A percentile compares a stretch with the other conserved stretches of the same genome.
phyloP scores from a whole-genome alignment of 257 asterid genomes.

The Solanum infundibuliforme region DNA sequence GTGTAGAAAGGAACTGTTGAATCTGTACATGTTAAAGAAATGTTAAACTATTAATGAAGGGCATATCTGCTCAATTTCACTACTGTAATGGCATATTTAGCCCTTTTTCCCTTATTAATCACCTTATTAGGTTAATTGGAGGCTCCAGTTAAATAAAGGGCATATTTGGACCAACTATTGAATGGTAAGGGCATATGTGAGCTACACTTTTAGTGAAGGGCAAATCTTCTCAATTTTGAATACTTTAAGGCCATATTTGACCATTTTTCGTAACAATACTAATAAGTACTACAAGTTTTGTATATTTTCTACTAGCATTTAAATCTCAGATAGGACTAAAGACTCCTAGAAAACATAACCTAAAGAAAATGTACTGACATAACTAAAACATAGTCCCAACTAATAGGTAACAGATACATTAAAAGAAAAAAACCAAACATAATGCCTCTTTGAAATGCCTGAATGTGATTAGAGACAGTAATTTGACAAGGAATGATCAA shows the following conservation, averaged over 20 bases:
- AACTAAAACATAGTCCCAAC: background rate
- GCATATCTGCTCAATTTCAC: background rate
- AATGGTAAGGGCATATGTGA: background rate
- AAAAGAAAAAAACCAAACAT: background rate
- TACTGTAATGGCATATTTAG: background rate
- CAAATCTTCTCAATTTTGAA: background rate
- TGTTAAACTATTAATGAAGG: background rate
- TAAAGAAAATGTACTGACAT: background rate
- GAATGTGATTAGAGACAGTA: background rate
- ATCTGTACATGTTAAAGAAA: background rate
- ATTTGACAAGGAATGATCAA: background rate
- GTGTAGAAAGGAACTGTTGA: background rate
- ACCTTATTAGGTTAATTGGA: background rate
- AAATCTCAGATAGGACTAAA: background rate
- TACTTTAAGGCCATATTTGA: background rate
- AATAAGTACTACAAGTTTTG: background rate
- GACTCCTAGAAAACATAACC: background rate
- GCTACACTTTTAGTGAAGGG: background rate
- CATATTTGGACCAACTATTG: background rate
- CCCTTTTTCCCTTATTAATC: background rate
- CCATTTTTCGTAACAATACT: background rate
- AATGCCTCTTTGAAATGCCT: background rate
- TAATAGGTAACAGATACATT: background rate
- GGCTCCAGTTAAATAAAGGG: background rate
- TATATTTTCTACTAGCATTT: background rate